A percentile compares a stretch with the other conserved stretches of the same genome.
Conservation (phyloP, 1,139 yeast species). For the Suhomyces maxii region DNA sequence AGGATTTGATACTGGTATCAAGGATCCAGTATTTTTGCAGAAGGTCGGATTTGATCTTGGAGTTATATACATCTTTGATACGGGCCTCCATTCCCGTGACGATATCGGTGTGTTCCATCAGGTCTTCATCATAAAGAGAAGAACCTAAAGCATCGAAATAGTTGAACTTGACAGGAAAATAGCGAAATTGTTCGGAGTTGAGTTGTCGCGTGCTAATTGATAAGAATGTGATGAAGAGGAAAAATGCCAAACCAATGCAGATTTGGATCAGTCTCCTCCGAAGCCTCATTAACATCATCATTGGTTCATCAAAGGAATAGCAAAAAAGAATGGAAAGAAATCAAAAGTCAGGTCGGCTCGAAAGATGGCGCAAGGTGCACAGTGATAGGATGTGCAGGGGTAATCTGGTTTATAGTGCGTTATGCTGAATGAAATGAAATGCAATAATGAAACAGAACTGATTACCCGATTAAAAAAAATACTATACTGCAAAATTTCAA, state of each 20-base stretch:
- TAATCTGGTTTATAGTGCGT: no score
- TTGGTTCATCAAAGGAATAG: constrained; percentile 1
- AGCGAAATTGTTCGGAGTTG: constrained; percentile 7
- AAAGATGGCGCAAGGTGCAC: not conserved
- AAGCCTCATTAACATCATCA: constrained; percentile 2
- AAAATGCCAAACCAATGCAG: constrained; percentile 14
- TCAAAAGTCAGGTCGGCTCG: not conserved
- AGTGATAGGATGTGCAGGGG: no score
- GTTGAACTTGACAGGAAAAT: constrained; percentile 13
- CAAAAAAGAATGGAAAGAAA: not conserved
- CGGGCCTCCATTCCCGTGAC: constrained; percentile 9
- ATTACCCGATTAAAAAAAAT: no score
- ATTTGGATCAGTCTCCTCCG: constrained; percentile 20
- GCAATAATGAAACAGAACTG: no score
- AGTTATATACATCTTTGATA: constrained; percentile 17
- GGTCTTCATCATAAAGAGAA: constrained; percentile 7
- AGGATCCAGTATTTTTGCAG: constrained; percentile 34
- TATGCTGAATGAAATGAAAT: no score
- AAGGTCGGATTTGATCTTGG: constrained; percentile 22
- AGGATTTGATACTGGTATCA: constrained; percentile 21
- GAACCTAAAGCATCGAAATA: constrained; percentile 18
- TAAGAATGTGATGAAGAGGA: constrained; percentile 16
- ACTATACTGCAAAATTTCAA: no score
- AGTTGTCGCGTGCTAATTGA: constrained; percentile 14
- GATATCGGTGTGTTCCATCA: constrained; percentile 1